Evolutionary conservation across 202 grass and related monocot species (phyloP), one percentile per base, ranked within the genome.

Genomic region (Musa balbisiana): DNA sequence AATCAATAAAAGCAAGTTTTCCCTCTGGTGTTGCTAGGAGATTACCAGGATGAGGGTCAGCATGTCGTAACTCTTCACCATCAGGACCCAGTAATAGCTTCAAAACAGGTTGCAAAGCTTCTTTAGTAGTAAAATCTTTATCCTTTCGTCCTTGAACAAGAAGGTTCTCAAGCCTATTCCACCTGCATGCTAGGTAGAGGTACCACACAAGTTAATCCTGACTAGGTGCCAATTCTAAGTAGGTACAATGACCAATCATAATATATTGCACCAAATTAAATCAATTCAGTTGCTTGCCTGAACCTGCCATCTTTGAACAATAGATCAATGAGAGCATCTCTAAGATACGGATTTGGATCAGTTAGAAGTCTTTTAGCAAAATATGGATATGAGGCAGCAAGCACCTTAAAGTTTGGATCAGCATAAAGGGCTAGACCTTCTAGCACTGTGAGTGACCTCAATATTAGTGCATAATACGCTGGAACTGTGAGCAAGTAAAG

Each of bases 161-260:
- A 86, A 96, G 92, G 79, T 96, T 96, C 82, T 96, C 92, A 83
- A 96, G 89, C 82, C 92, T 92, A 83, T 90, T 96, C 92, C 92
- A 96, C 79, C 92, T 96, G 78, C 73, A 81, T 21, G 49, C 49
- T 33, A 76, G 80, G 16, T 17, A 56, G 76, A 89, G 79, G 54
- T 19, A 62, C 73, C n/a, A 89, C 76, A 51, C 19, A 74, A 64
- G 52, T 60, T 60, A 60, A 60, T 60, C 56, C 29, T 33, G 29
- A 33, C 3, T 33, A 33, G 29, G 29, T 33, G 29, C 0, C 29
- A 33, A 33, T 33, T 33, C 29, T 0, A 33, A 33, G 29, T 33
- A 33, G 29, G 29, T 33, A 0, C 3, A 33, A 33, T 33, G 29
- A 33, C 29, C 29, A 33, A 33, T 33, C 3, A 33, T 33, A 33